A percentile compares a stretch with the other conserved stretches of the same genome.
These are phyloP conservation scores for Globisporangium okanoganense DNA, from an alignment of 352 stramenopile genomes.

Conservation along the genomic window DNA sequence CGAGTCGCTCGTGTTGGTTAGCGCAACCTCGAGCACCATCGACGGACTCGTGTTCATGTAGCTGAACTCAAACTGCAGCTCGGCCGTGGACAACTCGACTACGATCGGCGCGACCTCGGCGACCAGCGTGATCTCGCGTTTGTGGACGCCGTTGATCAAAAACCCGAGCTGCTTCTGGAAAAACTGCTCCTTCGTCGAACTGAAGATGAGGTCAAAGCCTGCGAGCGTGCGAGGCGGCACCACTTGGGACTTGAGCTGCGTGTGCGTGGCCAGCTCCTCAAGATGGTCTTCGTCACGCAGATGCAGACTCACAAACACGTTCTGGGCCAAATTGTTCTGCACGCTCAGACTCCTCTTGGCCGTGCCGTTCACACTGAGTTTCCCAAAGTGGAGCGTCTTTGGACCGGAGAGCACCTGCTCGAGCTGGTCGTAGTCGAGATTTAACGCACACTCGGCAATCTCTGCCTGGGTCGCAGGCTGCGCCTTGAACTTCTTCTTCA, in stretches of 20 bases:
- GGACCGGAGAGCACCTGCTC: constrained; percentile 57
- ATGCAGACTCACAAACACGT: constrained; percentile 71
- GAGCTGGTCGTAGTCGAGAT: constrained; percentile 76
- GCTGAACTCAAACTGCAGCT: constrained; percentile 81
- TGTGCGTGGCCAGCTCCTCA: constrained; percentile 61
- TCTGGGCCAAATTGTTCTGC: constrained; percentile 85
- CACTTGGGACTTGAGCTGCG: constrained; percentile 69
- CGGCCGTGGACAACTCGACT: constrained; percentile 50
- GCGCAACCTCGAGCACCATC: constrained; percentile 53
- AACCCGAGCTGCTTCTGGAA: constrained; percentile 82
- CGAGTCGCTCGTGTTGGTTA: constrained; percentile 91
- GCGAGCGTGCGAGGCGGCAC: constrained; percentile 71
- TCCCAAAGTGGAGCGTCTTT: constrained; percentile 91
- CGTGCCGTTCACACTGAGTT: constrained; percentile 83
- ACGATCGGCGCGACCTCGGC: constrained; percentile 90
- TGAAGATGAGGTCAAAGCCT: constrained; percentile 91
- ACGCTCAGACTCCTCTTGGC: constrained; percentile 81
- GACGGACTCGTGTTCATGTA: constrained; percentile 40
- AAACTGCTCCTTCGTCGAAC: constrained; percentile 70
- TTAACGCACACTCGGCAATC: constrained; percentile 72
- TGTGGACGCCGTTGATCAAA: constrained; percentile 84
- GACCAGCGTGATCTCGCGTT: constrained; percentile 76
- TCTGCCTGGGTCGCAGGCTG: constrained; percentile 88
- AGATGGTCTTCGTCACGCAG: constrained; percentile 33
- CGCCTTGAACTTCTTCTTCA: constrained; percentile 92